Evolutionary conservation across 2,329 filamentous ascomycete species (phyloP).

Genomic region (Ophiocordyceps australis): DNA sequence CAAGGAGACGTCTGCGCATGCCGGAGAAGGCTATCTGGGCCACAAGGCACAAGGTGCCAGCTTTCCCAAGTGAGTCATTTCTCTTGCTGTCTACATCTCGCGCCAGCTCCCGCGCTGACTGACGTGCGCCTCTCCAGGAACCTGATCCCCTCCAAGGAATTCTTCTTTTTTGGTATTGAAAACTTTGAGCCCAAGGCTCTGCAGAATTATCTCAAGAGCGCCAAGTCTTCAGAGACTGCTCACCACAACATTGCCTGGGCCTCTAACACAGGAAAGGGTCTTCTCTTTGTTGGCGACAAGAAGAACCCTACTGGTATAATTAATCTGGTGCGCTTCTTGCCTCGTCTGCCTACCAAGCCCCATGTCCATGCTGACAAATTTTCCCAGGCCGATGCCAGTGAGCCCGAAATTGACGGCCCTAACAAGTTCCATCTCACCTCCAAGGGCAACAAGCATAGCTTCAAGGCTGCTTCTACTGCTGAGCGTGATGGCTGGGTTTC

Average conservation of each 20-base stretch:
- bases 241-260: constrained; percentile 80
- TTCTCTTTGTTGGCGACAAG: constrained; percentile 86
- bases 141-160: constrained; percentile 80
- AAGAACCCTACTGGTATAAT: constrained; percentile 63
- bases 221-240: constrained; percentile 62
- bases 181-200: constrained; percentile 59
- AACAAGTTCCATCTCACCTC: constrained; percentile 76
- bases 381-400: constrained; percentile 38
- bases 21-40: constrained; percentile 69
- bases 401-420: constrained; percentile 57
- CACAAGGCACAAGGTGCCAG: constrained; percentile 75
- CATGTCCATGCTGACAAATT: constrained; percentile 1
- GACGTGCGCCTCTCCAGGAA: constrained; percentile 35
- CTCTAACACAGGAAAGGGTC: constrained; percentile 83
- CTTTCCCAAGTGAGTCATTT: constrained; percentile 63
- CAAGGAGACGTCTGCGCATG: constrained; percentile 42
- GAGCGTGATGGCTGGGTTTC: constrained; percentile 90
- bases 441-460: constrained; percentile 79
- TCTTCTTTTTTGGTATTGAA: constrained; percentile 72
- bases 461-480: constrained; percentile 57
- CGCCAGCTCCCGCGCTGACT: constrained; percentile 1
- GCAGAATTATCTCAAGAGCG: constrained; percentile 61
- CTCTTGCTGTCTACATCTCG: neutral
- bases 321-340: constrained; percentile 50
- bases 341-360: too few relatives aligned